These are phyloP conservation scores for Pseudogymnoascus sp. DNA, from an alignment of 2,329 filamentous ascomycete species.

Conservation along the genomic window DNA sequence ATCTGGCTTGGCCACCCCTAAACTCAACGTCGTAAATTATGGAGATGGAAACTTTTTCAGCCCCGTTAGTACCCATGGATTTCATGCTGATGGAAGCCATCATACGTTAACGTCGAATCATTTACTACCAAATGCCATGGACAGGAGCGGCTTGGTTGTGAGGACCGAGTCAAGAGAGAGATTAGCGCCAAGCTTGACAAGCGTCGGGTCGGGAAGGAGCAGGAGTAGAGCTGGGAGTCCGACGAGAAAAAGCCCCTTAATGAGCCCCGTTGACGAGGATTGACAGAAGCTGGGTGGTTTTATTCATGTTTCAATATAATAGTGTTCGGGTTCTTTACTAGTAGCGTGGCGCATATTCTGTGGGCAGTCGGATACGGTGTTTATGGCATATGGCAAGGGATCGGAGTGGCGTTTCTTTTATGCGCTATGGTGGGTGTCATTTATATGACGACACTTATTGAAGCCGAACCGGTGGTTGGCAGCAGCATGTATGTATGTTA, in stretches of 20 bases:
- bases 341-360: conserved; percentile 9
- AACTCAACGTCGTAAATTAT: conserved; percentile 44
- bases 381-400: conserved; percentile 4
- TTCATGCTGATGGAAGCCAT: conserved; percentile 22
- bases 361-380: conserved; percentile 4
- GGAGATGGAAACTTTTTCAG: conserved; percentile 28
- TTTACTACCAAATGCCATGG: conserved; percentile 36
- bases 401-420: neutral
- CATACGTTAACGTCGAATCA: conserved; percentile 19
- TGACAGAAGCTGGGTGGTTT: conserved; percentile 16
- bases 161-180: conserved; percentile 82
- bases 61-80: conserved; percentile 12
- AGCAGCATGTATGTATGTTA: neutral
- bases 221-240: conserved; percentile 39
- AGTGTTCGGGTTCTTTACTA: neutral
- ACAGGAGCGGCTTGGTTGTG: conserved; percentile 65
- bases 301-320: conserved; percentile 3
- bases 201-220: conserved; percentile 42
- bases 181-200: conserved; percentile 47
- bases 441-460: conserved; percentile 1
- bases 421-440: neutral
- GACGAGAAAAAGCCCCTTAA: conserved; percentile 47
- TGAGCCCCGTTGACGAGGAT: conserved; percentile 40
- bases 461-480: neutral
- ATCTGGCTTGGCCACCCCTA: conserved; percentile 62